A percentile compares a stretch with the other conserved stretches of the same genome.
Evolutionary conservation across 2,329 filamentous ascomycete species (phyloP).

Genomic region (Mariannaea sp.): DNA sequence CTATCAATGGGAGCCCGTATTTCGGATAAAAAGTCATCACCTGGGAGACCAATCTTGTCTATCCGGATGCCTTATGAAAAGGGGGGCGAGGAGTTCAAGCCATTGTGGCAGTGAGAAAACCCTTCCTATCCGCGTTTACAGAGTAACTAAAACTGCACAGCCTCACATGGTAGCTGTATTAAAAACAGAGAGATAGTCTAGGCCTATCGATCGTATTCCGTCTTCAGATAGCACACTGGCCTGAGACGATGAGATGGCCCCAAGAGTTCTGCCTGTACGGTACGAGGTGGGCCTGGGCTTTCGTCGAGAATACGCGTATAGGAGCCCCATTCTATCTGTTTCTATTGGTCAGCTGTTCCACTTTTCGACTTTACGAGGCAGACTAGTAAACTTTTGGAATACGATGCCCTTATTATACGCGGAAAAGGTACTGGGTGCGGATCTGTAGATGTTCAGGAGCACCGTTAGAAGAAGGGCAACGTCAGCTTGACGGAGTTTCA

Average conservation of each 20-base stretch:
- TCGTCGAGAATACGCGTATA: conserved; percentile 1
- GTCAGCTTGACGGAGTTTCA: conserved; percentile 1
- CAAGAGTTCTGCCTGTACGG: no score
- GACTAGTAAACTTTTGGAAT: background rate
- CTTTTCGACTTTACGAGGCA: background rate
- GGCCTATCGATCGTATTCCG: background rate
- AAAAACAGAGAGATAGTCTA: background rate
- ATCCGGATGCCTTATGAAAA: no score
- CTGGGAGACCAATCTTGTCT: no score
- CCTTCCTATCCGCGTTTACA: conserved; percentile 1
- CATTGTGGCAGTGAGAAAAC: conserved; percentile 6
- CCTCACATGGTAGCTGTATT: background rate
- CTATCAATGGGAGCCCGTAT: no score
- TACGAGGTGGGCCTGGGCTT: no score
- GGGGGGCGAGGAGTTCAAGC: conserved; percentile 22
- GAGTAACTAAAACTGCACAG: background rate
- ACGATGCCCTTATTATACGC: conserved; percentile 3
- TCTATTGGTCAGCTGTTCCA: background rate
- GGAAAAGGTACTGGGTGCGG: background rate
- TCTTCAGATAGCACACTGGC: background rate
- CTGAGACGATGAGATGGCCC: no score
- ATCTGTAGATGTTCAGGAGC: background rate
- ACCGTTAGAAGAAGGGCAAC: background rate
- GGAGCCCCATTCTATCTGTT: background rate
- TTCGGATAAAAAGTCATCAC: no score